Conservation (phyloP, 2,329 filamentous ascomycete species). For the Alternaria infectoria region DNA sequence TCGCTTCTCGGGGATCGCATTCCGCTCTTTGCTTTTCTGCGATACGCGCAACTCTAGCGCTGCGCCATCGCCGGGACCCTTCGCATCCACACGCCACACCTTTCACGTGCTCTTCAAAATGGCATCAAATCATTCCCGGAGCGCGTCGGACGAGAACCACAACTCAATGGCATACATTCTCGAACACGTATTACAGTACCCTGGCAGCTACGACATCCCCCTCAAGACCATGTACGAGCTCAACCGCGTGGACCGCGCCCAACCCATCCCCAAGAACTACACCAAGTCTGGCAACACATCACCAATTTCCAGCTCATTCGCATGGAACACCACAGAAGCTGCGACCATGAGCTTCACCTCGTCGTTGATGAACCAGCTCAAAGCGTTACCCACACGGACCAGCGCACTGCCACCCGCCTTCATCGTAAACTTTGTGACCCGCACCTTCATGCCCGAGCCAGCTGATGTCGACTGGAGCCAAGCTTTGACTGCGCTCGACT, state of each 20-base stretch:
- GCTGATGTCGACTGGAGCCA: slow-evolving; percentile 69
- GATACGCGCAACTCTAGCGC: slow-evolving; percentile 6
- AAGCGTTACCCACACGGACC: slow-evolving; percentile 65
- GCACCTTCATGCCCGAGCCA: slow-evolving; percentile 63
- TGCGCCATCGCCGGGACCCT: slow-evolving; percentile 14
- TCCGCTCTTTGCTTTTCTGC: slow-evolving; percentile 2
- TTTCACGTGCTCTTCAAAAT: slow-evolving; percentile 23
- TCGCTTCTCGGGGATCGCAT: neutral
- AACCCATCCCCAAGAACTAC: slow-evolving; percentile 41
- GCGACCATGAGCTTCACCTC: slow-evolving; percentile 57
- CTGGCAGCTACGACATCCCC: slow-evolving; percentile 69
- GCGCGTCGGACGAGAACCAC: slow-evolving; percentile 45
- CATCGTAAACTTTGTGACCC: slow-evolving; percentile 66
- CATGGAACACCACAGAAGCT: slow-evolving; percentile 42
- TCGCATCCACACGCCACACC: neutral
- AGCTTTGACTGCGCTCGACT: slow-evolving; percentile 69
- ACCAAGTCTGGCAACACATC: slow-evolving; percentile 46
- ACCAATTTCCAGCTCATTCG: slow-evolving; percentile 36
- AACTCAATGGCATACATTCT: slow-evolving; percentile 46
- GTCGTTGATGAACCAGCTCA: slow-evolving; percentile 62
- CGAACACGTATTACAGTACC: slow-evolving; percentile 62
- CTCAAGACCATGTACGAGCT: slow-evolving; percentile 72
- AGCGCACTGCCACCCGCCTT: slow-evolving; percentile 67
- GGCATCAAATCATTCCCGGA: slow-evolving; percentile 48
- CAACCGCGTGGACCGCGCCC: slow-evolving; percentile 64